Evolutionary conservation across 2,329 filamentous ascomycete species (phyloP), one percentile per base, ranked within the genome.

Genomic region (Neonectria faginata): DNA sequence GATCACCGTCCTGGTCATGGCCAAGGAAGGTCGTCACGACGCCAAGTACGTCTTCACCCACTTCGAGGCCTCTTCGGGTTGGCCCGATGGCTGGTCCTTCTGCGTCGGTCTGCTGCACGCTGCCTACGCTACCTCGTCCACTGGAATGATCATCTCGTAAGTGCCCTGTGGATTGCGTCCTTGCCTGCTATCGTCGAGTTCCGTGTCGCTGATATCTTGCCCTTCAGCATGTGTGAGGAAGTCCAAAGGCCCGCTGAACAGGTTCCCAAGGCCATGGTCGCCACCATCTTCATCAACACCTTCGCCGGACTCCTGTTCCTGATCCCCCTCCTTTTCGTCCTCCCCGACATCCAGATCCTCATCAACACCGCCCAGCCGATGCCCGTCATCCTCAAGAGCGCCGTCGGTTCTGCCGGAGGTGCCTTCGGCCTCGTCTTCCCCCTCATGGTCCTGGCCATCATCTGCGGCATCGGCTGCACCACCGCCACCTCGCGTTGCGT

Each of bases 91-190:
- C 73, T 92, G 90, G 90, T 89, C 90, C 4, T 92, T 92, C 80
- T 89, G 86, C 75, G 88, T 93, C 64, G 91, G 91, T 74, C 83
- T 93, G 29, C 82, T 92, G 20, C 90, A 92, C 72, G 90, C 89
- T 54, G 91, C 88, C 66, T 92, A 93, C 73, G 90, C 89, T 50
- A 92, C 90, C 14, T 92, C 90, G 4, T 91, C 90, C 16, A 92
- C 90, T 0, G 91, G 91, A 79, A 93, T 93, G 91, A 90, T 93
- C 64, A 90, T 93, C 75, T 91, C 88, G 88, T 90, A 80, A 83
- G 88, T 83, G 16, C 5, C 5, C 39, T 31, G 42, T 36, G 10
- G 12, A 18, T 2, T n/a, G 44, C 12, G 12, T 2, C 56, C 7
- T 45, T 25, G 39, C n/a, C 8, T 69, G 55, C 51, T 50, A 52